Conservation (phyloP, 108 stramenopile genomes). For the Skeletonema menzelii region DNA sequence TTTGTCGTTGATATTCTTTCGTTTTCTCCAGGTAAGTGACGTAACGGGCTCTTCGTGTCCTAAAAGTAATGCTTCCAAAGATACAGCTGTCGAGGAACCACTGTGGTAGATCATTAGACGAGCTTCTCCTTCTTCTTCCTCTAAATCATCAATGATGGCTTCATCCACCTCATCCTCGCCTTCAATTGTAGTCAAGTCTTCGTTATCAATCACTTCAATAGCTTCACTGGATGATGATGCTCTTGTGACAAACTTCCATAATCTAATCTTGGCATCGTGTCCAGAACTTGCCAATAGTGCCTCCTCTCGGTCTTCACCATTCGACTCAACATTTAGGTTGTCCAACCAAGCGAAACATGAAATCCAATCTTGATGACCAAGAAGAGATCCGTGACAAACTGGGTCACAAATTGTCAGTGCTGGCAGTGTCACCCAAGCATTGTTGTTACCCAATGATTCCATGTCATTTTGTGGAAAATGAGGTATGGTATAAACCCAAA, state of each 20-base stretch:
- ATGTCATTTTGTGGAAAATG: not conserved
- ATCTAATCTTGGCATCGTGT: slow-evolving; percentile 82
- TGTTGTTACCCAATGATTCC: slow-evolving; percentile 1
- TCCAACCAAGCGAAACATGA: slow-evolving; percentile 68
- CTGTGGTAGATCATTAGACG: slow-evolving; percentile 53
- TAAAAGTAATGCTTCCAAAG: slow-evolving; percentile 80
- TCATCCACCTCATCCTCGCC: slow-evolving; percentile 45
- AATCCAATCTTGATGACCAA: slow-evolving; percentile 90
- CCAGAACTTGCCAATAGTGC: slow-evolving; percentile 77
- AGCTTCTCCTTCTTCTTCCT: slow-evolving; percentile 70
- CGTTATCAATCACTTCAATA: slow-evolving; percentile 35
- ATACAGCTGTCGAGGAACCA: slow-evolving; percentile 45
- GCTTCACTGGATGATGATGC: not conserved
- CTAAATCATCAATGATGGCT: slow-evolving; percentile 57
- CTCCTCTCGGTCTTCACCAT: not conserved
- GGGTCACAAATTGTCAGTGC: slow-evolving; percentile 11
- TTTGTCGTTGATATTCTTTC: slow-evolving; percentile 40
- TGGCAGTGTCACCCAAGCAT: slow-evolving; percentile 25
- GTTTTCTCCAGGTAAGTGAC: slow-evolving; percentile 65
- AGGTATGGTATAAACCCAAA: slow-evolving; percentile 59
- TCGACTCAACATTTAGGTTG: slow-evolving; percentile 7
- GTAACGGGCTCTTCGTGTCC: slow-evolving; percentile 89
- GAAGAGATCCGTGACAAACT: slow-evolving; percentile 50
- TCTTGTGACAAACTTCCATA: slow-evolving; percentile 76
- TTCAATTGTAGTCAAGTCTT: slow-evolving; percentile 16